A percentile compares a stretch with the other conserved stretches of the same genome.
phyloP scores from a whole-genome alignment of 192 early-diverging fungal genomes.

The Linnemannia schmuckeri region DNA sequence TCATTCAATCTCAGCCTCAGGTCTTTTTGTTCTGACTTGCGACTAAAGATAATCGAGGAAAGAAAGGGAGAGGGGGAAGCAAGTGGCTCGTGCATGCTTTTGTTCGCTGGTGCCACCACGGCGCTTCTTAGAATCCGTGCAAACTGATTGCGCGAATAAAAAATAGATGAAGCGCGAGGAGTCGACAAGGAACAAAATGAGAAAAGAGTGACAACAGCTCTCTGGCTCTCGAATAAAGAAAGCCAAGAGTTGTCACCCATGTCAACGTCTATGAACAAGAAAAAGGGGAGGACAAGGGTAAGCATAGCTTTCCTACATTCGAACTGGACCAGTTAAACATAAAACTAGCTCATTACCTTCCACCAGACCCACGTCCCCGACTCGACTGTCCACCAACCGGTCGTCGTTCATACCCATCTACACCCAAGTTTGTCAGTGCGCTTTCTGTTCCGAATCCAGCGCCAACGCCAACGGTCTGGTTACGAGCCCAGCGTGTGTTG shows the following conservation, averaged over 20 bases:
- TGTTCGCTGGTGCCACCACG: background rate
- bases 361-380: slow-evolving; percentile 34
- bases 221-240: background rate
- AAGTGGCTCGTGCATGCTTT: slow-evolving; percentile 3
- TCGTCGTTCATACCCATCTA: slow-evolving; percentile 53
- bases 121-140: background rate
- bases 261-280: background rate
- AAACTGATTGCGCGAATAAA: background rate
- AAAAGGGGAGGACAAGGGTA: background rate
- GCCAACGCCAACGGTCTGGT: slow-evolving; percentile 50
- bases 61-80: background rate
- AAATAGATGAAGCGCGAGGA: background rate
- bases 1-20: background rate
- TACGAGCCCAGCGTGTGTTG: slow-evolving; percentile 47
- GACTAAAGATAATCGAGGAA: background rate
- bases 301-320: background rate
- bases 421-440: slow-evolving; percentile 48
- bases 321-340: background rate
- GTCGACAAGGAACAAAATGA: background rate
- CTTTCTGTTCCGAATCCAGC: slow-evolving; percentile 55
- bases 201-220: background rate
- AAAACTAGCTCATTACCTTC: slow-evolving; percentile 13
- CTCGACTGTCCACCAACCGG: slow-evolving; percentile 33
- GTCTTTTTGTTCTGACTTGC: background rate
- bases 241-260: background rate